Base-by-base conservation (phyloP, 176 grass and related monocot genomes). In the Sorghum bicolor region DNA sequence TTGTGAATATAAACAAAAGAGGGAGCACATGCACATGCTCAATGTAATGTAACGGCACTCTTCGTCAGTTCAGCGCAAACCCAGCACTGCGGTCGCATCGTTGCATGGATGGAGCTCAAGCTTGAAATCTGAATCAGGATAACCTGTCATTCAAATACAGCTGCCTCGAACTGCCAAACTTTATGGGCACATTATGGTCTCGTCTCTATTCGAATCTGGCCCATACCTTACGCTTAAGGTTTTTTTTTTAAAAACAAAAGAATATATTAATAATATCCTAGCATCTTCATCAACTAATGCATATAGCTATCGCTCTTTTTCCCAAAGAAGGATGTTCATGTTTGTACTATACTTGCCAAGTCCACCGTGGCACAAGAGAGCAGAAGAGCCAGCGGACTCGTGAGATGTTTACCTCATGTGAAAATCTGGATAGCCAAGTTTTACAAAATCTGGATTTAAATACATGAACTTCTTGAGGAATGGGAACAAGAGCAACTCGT, bases 11-110 rank as follows among this genome's bases (percentile, higher is more conserved):
- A 79, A 87, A 71, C 10, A 75, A 34, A 36, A 11, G 64, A 77
- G 55, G 33, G 13, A 58, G 53, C 53, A 58, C 53, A 58, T 16
- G 74, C 77, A 89, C 63, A 66, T 69, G 50, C 67, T 67, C 75
- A 62, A 8, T 15, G 48, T 44, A 45, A 81, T 45, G 55, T 55
- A 57, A 57, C 52, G 52, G 32, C 66, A 71, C 14, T 33, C n/a
- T 69, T 89, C 10, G 24, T 62, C 2, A 69, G 8, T 60, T n/a
- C 7, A 22, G 20, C 52, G 19, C 8, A 8, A 57, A 22, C 20
- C 52, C 52, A 10, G 52, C 20, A n/a, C 8, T 3, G 52, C 7
- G 0, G 0, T 22, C 1, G 19, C 6, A 22, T 57, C 52, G 4
- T 57, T 57, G 53, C 0, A 58, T 0, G 7, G 22, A 0, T 24